These are phyloP conservation scores for Pisolithus sp. DNA, from an alignment of 768 basidiomycete genomes.

Conservation along the genomic window DNA sequence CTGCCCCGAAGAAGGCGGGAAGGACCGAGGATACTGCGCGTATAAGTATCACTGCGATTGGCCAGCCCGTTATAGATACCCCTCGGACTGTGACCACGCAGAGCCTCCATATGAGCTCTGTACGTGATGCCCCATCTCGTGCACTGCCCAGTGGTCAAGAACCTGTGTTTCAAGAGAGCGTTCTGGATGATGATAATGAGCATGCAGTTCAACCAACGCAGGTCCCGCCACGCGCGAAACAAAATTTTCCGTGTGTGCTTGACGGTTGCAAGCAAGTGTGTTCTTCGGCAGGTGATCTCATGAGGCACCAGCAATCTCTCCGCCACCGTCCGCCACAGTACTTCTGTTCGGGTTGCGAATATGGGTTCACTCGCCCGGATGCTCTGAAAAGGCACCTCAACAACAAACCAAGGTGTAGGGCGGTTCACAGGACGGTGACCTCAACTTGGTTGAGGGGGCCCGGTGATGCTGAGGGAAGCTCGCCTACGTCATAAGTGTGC, in stretches of 20 bases:
- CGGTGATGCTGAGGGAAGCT: neutral
- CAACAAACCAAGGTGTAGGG: constrained; percentile 23
- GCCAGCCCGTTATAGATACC: neutral
- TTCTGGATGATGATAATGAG: no score
- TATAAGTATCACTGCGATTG: neutral
- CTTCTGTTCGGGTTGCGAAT: constrained; percentile 19
- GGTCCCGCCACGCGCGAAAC: neutral
- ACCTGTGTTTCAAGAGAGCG: neutral
- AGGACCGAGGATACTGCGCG: constrained; percentile 5
- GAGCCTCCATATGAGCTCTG: neutral
- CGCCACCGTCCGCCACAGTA: constrained; percentile 19
- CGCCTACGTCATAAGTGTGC: neutral
- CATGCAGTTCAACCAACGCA: neutral
- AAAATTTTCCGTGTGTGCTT: constrained; percentile 20
- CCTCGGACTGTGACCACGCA: neutral
- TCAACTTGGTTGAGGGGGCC: neutral
- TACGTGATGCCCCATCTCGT: neutral
- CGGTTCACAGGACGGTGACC: constrained; percentile 13
- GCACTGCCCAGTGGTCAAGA: neutral
- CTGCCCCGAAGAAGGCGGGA: constrained; percentile 11
- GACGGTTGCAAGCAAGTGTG: constrained; percentile 23
- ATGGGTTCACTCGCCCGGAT: constrained; percentile 25
- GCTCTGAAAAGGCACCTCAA: constrained; percentile 29
- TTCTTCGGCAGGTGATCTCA: constrained; percentile 22
- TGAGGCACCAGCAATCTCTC: constrained; percentile 25